Evolutionary conservation across 306 rosid species (phyloP), one percentile per base, ranked within the genome.

Genomic region (Cucurbita pepo): DNA sequence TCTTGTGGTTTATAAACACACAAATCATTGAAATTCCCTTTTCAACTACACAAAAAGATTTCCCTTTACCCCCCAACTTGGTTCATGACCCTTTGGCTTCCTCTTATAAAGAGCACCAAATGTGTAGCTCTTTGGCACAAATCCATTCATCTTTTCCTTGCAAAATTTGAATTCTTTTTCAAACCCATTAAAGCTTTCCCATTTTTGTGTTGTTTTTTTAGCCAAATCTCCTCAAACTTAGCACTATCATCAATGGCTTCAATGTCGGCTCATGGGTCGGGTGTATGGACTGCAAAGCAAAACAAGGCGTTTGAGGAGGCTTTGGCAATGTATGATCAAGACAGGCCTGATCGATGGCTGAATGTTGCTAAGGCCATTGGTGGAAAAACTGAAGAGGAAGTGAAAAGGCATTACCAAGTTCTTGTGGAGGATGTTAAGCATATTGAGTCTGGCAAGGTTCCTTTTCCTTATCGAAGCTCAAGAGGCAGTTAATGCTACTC

Each of bases 271-370:
- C 72, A 43, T 48, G 78, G 53, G 0, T 75, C 61, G 1, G 30
- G 61, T 63, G 7, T 16, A 36, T 83, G 86, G 86, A 80, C 86
- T 6, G 74, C 78, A 22, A 72, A 75, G 36, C 78, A 83, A 78
- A 80, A 80, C 82, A 83, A 83, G 45, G 41, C 52, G 36, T 80
- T 83, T 51, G 82, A 83, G 22, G 75, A 43, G 38, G 86, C 86
- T 15, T 76, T 83, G 34, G 84, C 86, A 66, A 21, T 71, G 74
- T 77, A 77, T 22, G 86, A 83, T 55, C 76, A 75, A 52, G 84
- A 83, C 62, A 83, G 82, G 14, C 82, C 84, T 8, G 82, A 83
- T 9, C 41, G 86, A 76, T 83, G 86, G 86, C 62, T 71, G 7
- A 83, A 83, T 72, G 84, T 83, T 56, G 84, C 86, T 48, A 80